A percentile compares a stretch with the other conserved stretches of the same genome.
Conservation (phyloP, 345 rosid genomes). For the Kernera saxatilis region DNA sequence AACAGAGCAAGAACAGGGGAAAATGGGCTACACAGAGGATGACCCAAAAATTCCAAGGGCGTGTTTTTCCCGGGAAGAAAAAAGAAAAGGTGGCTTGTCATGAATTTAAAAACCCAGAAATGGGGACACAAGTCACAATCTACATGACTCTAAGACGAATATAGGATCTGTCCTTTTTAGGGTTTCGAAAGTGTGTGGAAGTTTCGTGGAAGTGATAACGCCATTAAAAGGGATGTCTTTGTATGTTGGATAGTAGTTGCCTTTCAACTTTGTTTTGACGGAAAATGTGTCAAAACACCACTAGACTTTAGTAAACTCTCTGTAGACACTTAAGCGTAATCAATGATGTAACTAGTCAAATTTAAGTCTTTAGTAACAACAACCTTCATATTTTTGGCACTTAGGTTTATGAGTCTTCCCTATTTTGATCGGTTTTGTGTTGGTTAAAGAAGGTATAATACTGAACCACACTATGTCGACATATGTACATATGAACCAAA, state of each 20-base stretch:
- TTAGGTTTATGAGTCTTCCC: neutral
- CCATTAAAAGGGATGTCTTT: slow-evolving; percentile 6
- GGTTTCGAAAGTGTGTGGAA: slow-evolving; percentile 12
- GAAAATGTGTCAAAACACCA: neutral
- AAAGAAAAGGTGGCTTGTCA: neutral
- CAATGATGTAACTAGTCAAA: neutral
- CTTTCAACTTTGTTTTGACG: neutral
- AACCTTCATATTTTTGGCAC: neutral
- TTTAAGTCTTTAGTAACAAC: neutral
- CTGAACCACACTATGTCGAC: neutral
- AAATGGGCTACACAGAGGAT: neutral
- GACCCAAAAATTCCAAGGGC: slow-evolving; percentile 8
- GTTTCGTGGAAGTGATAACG: slow-evolving; percentile 2
- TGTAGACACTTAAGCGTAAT: slow-evolving; percentile 1
- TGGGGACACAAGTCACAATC: neutral
- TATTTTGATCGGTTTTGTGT: neutral
- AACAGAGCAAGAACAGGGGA: slow-evolving; percentile 14
- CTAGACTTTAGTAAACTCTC: neutral
- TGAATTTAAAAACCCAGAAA: neutral
- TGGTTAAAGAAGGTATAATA: slow-evolving; percentile 2
- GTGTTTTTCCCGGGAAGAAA: neutral
- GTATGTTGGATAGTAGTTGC: slow-evolving; percentile 5
- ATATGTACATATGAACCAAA: slow-evolving; percentile 22
- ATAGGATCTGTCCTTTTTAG: neutral
- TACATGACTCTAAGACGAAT: neutral